Evolutionary conservation across 495 filamentous ascomycete genomes (phyloP).

Genomic region (Aspergillus indologenus): DNA sequence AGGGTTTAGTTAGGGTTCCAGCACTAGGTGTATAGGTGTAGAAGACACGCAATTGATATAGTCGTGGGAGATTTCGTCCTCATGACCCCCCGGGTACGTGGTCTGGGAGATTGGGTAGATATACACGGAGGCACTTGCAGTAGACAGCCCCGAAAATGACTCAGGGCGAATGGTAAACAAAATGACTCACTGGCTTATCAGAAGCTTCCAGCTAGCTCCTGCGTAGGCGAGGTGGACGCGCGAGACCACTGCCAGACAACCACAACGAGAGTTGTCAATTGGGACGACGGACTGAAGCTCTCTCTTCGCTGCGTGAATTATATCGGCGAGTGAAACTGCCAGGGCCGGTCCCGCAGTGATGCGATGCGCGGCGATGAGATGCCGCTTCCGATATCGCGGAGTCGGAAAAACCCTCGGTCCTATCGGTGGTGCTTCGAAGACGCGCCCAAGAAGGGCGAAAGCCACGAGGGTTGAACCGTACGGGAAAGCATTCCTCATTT

Average conservation of each 20-base stretch:
- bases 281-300: conserved; percentile 4
- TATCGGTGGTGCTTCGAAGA: conserved; percentile 19
- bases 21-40: background rate
- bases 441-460: conserved; percentile 16
- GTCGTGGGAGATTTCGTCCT: background rate
- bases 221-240: conserved; percentile 8
- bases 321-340: background rate
- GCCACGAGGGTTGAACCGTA: conserved; percentile 1
- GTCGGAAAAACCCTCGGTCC: conserved; percentile 36
- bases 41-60: background rate
- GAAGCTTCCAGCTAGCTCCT: background rate
- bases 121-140: conserved; percentile 3
- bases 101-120: background rate
- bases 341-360: conserved; percentile 3
- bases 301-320: background rate
- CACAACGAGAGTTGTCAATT: conserved; percentile 1
- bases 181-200: conserved; percentile 4
- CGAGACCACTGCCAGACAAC: conserved; percentile 12
- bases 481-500: background rate
- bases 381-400: conserved; percentile 29
- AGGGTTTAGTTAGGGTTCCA: conserved; percentile 1
- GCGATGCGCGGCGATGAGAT: conserved; percentile 11
- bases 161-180: conserved; percentile 8
- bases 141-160: conserved; percentile 15
- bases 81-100: background rate